These are phyloP conservation scores for Pluteus cervinus DNA, from an alignment of 768 basidiomycete species.

Conservation along the genomic window DNA sequence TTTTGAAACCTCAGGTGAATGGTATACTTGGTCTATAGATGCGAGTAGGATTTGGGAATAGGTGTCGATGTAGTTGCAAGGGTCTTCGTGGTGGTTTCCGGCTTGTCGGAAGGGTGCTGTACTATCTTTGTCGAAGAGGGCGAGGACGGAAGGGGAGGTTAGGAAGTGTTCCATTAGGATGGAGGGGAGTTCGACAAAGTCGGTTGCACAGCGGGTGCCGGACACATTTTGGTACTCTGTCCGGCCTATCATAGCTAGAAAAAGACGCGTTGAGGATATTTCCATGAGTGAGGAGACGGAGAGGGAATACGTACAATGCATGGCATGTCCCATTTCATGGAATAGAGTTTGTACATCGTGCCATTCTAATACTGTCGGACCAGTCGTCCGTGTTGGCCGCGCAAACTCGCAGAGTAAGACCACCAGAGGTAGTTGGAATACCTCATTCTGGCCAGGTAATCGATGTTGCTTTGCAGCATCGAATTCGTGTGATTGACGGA, in stretches of 20 bases:
- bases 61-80: slow-evolving; percentile 81
- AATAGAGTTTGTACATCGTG: slow-evolving; percentile 91
- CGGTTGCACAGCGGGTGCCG: slow-evolving; percentile 95
- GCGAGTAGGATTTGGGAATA: slow-evolving; percentile 89
- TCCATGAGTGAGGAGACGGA: slow-evolving; percentile 1
- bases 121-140: slow-evolving; percentile 61
- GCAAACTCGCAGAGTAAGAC: slow-evolving; percentile 88
- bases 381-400: slow-evolving; percentile 49
- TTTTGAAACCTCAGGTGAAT: slow-evolving; percentile 57
- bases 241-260: slow-evolving; percentile 90
- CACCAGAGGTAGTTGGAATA: slow-evolving; percentile 86
- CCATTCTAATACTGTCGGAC: slow-evolving; percentile 79
- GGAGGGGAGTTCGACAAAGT: slow-evolving; percentile 96
- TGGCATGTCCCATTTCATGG: slow-evolving; percentile 99
- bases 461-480: slow-evolving; percentile 56
- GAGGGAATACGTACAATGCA: slow-evolving; percentile 77
- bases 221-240: slow-evolving; percentile 98
- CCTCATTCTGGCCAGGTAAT: slow-evolving; percentile 57
- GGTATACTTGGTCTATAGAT: slow-evolving; percentile 83
- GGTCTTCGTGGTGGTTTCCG: slow-evolving; percentile 68
- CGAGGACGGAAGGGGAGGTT: slow-evolving; percentile 75
- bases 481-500: slow-evolving; percentile 52
- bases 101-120: slow-evolving; percentile 38
- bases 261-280: slow-evolving; percentile 1
- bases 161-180: slow-evolving; percentile 99